Evolutionary conservation across 1,284 basidiomycete species (phyloP), one percentile per base, ranked within the genome.

Genomic region (Volvariella volvacea): DNA sequence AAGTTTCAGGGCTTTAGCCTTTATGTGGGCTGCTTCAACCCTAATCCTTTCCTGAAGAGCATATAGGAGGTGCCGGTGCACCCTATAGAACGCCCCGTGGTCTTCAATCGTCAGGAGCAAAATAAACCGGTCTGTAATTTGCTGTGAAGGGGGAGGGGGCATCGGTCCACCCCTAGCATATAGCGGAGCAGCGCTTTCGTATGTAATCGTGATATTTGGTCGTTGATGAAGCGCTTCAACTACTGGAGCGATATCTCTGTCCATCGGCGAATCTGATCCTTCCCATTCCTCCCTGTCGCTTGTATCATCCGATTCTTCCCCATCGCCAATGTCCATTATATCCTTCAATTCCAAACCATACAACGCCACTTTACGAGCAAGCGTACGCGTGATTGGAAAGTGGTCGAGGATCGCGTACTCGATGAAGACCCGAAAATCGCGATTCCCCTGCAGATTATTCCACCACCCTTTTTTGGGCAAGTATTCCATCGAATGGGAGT

Each of bases 261-360:
- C 52, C 2, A 57, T 61, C 43, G 55, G 61, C 37, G 57, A 61
- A 50, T 66, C 68, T 1, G 45, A 48, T 7, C 52, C 58, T 8
- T 67, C 37, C 14, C 68, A 52, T 9, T 31, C 30, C 30, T 31
- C n/a, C 30, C 30, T 9, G 30, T 9, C 9, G 9, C 9, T 31
- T 9, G 9, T 9, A 31, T 9, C 9, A n/a, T 31, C n/a, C n/a
- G 9, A n/a, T 9, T 9, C n/a, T 31, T 31, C 9, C 30, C n/a
- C 30, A n/a, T 31, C 30, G n/a, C n/a, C 9, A 9, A 9, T 31
- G n/a, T 31, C 30, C 33, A 52, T 62, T 31, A n/a, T n/a, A n/a
- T 9, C 30, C 30, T 9, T 9, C 9, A 9, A 31, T 9, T 31
- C 30, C 30, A n/a, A n/a, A n/a, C n/a, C n/a, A n/a, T n/a, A n/a